Base-by-base conservation (phyloP, 345 rosid genomes). In the Pistacia integerrima region DNA sequence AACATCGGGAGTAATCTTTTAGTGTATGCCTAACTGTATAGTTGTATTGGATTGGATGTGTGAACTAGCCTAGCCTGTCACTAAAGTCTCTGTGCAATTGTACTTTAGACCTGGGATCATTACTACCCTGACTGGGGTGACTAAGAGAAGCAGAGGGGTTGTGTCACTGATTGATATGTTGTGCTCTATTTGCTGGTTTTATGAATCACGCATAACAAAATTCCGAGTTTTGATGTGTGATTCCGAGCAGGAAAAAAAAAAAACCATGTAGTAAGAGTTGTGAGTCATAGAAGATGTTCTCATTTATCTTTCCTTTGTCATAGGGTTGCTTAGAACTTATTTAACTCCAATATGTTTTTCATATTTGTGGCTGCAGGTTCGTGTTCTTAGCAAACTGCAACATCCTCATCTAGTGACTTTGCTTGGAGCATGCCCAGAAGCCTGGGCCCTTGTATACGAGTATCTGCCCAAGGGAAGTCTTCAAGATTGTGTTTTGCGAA, bases 401-500 rank as follows among this genome's bases (percentile, higher is more conserved):
- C 97, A 88, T 81, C 95, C 90, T 59, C 92, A 85, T 87, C 80
- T 92, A 41, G 90, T 87, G 51, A 90, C 91, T 77, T 72, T 92
- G 83, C 90, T 90, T 49, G 94, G 97, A 36, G 85, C 86, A 28
- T 90, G 91, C 79, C 83, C 94, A 46, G 94, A 92, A 83, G 88
- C 88, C 48, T 84, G 92, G 91, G 86, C 87, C 63, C 92, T 89
- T 64, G 87, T 90, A 2, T 81, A 83, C 1, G 95, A 89, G 81
- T 86, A 92, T 82, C 59, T 89, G 77, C 92, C 94, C 20, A 90
- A 88, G 55, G 91, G 94, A 77, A 92, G 85, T 74, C 92, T 92
- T 74, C 84, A 85, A 61, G 92, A 86, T 46, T 82, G 71, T 67
- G 86, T 92, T 71, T 85, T 85, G 79, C 77, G 49, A 56, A 89